Percentiles rank a stretch among this genome's conserved stretches.
Conservation (phyloP, 495 filamentous ascomycete species). For the Jackrogersella minutella region DNA sequence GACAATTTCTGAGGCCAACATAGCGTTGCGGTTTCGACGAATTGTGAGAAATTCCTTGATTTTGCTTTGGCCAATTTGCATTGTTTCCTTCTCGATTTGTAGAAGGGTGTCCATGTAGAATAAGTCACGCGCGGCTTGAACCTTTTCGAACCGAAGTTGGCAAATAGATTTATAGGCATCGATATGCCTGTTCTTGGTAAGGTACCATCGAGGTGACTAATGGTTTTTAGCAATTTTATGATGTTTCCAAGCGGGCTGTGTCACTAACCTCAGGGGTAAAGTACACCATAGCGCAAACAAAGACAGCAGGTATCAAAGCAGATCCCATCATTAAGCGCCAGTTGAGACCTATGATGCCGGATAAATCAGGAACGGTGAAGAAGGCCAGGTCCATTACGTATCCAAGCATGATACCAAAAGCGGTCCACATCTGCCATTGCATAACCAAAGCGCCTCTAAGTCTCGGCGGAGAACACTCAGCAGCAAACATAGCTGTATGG, state of each 20-base stretch:
- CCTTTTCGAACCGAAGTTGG: constrained; percentile 69
- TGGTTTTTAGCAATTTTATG: constrained; percentile 9
- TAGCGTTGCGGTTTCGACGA: constrained; percentile 78
- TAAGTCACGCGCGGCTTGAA: constrained; percentile 82
- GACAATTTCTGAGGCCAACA: constrained; percentile 75
- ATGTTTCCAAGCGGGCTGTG: neutral
- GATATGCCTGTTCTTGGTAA: constrained; percentile 70
- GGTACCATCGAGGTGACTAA: constrained; percentile 73
- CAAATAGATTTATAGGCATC: constrained; percentile 74
- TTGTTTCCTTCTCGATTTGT: constrained; percentile 67
- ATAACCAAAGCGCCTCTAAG: constrained; percentile 74
- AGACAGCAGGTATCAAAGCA: constrained; percentile 74
- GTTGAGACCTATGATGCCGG: constrained; percentile 70
- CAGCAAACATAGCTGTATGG: constrained; percentile 66
- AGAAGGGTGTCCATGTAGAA: constrained; percentile 82
- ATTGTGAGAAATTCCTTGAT: constrained; percentile 75
- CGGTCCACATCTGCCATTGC: constrained; percentile 90
- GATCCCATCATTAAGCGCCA: constrained; percentile 89
- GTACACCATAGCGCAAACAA: constrained; percentile 75
- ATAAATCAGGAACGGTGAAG: constrained; percentile 63
- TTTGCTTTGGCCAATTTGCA: constrained; percentile 68
- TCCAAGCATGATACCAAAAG: constrained; percentile 83
- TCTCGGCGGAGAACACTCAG: constrained; percentile 73
- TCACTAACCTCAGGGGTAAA: constrained; percentile 70
- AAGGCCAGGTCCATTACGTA: constrained; percentile 78